Base-by-base conservation (phyloP, 495 filamentous ascomycete genomes). In the Chaetomium fimeti region DNA sequence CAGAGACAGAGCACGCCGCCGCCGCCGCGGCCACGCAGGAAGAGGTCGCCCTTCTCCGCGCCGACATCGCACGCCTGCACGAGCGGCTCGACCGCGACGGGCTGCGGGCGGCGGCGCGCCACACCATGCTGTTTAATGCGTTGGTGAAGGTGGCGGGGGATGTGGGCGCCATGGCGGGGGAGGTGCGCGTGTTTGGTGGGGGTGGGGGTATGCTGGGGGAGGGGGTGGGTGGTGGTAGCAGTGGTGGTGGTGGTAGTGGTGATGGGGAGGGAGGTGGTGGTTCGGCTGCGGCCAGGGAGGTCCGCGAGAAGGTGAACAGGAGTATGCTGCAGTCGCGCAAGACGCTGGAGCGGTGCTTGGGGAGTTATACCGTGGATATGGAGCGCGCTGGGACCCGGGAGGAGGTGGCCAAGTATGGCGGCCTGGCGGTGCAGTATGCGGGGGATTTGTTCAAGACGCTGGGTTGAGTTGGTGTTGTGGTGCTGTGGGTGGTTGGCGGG, bases 401-500 rank as follows among this genome's bases (percentile, higher is more conserved):
- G n/a, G 62, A 69, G 7, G 69, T 69, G 49, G 27, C 7, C 9
- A 59, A 61, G 48, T 57, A 43, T 52, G 72, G 69, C 11, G 20
- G 56, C 43, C 36, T 74, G 55, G 60, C 49, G 25, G 61, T 70
- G 28, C 52, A 66, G 68, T 74, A 72, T 57, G 69, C 72, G 24
- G 68, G 65, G 49, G 62, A 68, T 36, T 25, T 74, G 56, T 67
- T 72, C 22, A 69, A 63, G 63, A 68, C 60, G 18, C 42, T 66
- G 51, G 52, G 60, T 32, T 68, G 56, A 67, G 22, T 3, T 8
- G 20, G 13, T 24, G 13, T 18, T 1, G 28, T 28, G 28, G 5
- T 28, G 5, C 36, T 52, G 25, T 43, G 5, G 40, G 16, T 18
- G 38, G 38, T 43, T 43, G 32, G 3, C n/a, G n/a, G n/a, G n/a